Evolutionary conservation across 495 filamentous ascomycete genomes (phyloP).

Genomic region (Achaetomiella virescens): DNA sequence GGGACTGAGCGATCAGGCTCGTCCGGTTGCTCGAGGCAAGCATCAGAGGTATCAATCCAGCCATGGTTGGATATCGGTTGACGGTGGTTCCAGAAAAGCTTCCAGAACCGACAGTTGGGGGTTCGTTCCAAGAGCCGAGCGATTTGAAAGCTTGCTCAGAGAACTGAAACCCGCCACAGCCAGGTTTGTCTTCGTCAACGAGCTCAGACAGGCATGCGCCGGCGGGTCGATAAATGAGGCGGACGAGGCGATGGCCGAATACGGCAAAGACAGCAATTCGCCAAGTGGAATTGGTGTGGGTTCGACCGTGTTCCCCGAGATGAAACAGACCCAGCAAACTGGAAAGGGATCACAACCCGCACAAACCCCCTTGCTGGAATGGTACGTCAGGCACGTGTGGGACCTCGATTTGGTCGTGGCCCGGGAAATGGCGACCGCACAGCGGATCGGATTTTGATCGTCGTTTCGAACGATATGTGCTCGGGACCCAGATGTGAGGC

Average conservation of each 20-base stretch:
- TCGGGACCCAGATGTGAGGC: constrained; percentile 13
- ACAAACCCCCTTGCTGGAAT: too few species aligned
- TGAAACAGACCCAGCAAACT: constrained; percentile 7
- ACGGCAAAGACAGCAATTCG: constrained; percentile 13
- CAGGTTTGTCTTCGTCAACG: background rate
- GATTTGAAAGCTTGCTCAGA: background rate
- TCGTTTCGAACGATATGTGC: constrained; percentile 17
- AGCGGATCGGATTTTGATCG: constrained; percentile 21
- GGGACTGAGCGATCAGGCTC: constrained; percentile 16
- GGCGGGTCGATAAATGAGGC: constrained; percentile 13
- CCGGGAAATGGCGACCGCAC: background rate
- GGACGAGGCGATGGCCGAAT: constrained; percentile 7
- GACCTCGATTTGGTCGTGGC: background rate
- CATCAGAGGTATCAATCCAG: constrained; percentile 26
- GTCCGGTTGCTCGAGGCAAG: constrained; percentile 24
- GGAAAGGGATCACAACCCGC: constrained; percentile 1
- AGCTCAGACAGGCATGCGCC: constrained; percentile 14
- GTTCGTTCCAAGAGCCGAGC: constrained; percentile 1
- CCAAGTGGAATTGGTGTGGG: constrained; percentile 13
- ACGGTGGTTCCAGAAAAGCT: constrained; percentile 1
- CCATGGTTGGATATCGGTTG: constrained; percentile 13
- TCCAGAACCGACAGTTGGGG: background rate
- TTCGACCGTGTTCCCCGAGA: constrained; percentile 9
- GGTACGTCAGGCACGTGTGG: background rate
- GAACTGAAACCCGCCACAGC: constrained; percentile 8